A percentile compares a stretch with the other conserved stretches of the same genome.
Conservation (phyloP, 805 yeast genomes). For the Sugiyamaella qingdaonensis region DNA sequence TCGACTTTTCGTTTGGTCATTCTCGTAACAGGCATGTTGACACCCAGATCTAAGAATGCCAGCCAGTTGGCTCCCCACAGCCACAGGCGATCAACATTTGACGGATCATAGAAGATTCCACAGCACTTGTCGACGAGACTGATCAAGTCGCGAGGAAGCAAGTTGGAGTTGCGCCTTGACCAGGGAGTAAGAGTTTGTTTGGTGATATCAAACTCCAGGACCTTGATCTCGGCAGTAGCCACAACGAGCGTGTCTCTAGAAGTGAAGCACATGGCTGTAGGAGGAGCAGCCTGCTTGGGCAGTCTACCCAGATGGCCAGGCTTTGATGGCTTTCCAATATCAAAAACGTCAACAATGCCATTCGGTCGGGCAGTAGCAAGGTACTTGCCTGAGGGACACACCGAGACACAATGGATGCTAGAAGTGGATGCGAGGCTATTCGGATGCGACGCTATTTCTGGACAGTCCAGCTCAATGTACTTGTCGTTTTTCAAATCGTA, state of each 20-base stretch:
- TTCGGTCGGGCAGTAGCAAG: slow-evolving; percentile 59
- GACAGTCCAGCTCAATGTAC: slow-evolving; percentile 13
- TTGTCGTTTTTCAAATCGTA: slow-evolving; percentile 17
- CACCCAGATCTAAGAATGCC: slow-evolving; percentile 61
- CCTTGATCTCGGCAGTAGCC: slow-evolving; percentile 67
- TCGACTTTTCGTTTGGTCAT: slow-evolving; percentile 41
- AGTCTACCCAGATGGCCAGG: slow-evolving; percentile 36
- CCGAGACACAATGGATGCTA: slow-evolving; percentile 15
- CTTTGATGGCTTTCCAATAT: slow-evolving; percentile 24
- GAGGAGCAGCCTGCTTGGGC: slow-evolving; percentile 54
- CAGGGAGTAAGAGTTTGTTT: slow-evolving; percentile 53
- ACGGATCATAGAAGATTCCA: slow-evolving; percentile 57
- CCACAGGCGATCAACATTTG: slow-evolving; percentile 55
- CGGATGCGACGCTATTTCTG: slow-evolving; percentile 3
- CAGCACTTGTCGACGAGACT: slow-evolving; percentile 61
- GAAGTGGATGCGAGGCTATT: not conserved
- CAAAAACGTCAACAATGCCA: slow-evolving; percentile 58
- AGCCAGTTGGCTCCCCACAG: slow-evolving; percentile 86
- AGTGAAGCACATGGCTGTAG: slow-evolving; percentile 61
- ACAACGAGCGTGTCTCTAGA: slow-evolving; percentile 50
- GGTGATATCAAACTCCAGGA: slow-evolving; percentile 59
- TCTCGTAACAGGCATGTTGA: slow-evolving; percentile 47
- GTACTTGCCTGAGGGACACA: slow-evolving; percentile 41
- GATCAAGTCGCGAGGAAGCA: slow-evolving; percentile 62
- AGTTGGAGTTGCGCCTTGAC: slow-evolving; percentile 74